Conservation (phyloP, 495 filamentous ascomycete genomes). For the Amorphotheca resinae region DNA sequence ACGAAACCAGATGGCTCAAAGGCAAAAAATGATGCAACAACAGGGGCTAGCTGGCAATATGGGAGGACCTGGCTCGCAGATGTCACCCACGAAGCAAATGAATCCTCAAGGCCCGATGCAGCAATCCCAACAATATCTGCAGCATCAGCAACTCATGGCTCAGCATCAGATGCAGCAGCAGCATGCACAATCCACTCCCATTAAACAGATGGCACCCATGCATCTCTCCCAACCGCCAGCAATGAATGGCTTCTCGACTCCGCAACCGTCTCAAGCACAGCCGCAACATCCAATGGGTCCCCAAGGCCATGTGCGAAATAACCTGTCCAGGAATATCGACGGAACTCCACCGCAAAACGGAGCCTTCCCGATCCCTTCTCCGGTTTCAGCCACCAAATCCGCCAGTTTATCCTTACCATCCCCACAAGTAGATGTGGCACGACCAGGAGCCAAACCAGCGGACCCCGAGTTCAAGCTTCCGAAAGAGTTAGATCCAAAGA, state of each 20-base stretch:
- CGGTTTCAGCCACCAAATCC: slow-evolving; percentile 12
- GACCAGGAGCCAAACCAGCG: not conserved
- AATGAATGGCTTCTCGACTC: slow-evolving; percentile 38
- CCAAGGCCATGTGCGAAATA: slow-evolving; percentile 17
- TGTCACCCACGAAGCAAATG: slow-evolving; percentile 35
- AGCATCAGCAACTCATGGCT: slow-evolving; percentile 32
- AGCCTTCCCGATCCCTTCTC: slow-evolving; percentile 16
- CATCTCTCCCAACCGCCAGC: slow-evolving; percentile 33
- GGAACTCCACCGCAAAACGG: slow-evolving; percentile 19
- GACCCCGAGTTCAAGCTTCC: slow-evolving; percentile 20
- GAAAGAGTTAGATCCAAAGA: slow-evolving; percentile 47
- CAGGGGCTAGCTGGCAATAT: slow-evolving; percentile 27
- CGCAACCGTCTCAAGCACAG: slow-evolving; percentile 26
- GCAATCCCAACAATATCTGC: slow-evolving; percentile 25
- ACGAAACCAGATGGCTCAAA: slow-evolving; percentile 44
- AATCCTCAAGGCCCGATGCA: slow-evolving; percentile 31
- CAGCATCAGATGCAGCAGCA: slow-evolving; percentile 25
- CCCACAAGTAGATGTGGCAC: slow-evolving; percentile 9
- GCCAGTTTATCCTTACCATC: slow-evolving; percentile 13
- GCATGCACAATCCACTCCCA: slow-evolving; percentile 29
- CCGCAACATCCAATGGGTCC: slow-evolving; percentile 18
- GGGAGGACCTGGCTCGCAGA: slow-evolving; percentile 16
- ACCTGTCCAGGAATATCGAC: slow-evolving; percentile 15
- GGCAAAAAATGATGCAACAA: slow-evolving; percentile 39
- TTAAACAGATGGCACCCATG: slow-evolving; percentile 35